Conservation (phyloP, 2,329 filamentous ascomycete species). For the Rasamsonia emersonii region DNA sequence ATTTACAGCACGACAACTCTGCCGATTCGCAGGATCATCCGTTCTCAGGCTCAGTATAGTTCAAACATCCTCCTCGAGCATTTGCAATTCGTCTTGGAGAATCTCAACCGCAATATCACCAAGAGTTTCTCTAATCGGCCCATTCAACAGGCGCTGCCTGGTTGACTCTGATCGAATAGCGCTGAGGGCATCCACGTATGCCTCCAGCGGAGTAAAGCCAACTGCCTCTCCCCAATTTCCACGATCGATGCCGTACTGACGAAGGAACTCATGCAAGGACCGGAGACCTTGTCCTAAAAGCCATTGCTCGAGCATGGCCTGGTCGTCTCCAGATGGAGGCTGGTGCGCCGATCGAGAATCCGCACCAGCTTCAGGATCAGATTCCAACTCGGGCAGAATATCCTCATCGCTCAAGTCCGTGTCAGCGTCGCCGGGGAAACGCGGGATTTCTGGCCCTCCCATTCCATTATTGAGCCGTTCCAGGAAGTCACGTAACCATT, state of each 20-base stretch:
- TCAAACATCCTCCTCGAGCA: constrained; percentile 19
- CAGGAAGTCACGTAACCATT: constrained; percentile 29
- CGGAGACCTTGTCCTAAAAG: constrained; percentile 25
- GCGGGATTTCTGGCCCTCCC: constrained; percentile 15
- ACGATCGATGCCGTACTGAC: constrained; percentile 31
- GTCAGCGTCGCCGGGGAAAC: constrained; percentile 13
- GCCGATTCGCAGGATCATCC: too few species aligned
- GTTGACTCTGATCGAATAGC: constrained; percentile 17
- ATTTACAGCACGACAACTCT: too few species aligned
- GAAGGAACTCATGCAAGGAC: constrained; percentile 26
- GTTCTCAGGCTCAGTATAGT: too few species aligned
- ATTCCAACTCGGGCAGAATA: constrained; percentile 10
- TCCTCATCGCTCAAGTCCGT: constrained; percentile 11
- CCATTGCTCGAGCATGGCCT: constrained; percentile 24
- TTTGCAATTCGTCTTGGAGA: constrained; percentile 28
- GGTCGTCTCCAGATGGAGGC: constrained; percentile 18
- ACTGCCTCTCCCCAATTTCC: constrained; percentile 33
- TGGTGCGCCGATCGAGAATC: constrained; percentile 1
- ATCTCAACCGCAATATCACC: constrained; percentile 28
- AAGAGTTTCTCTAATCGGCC: constrained; percentile 21
- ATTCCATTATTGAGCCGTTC: constrained; percentile 26
- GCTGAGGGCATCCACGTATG: constrained; percentile 27
- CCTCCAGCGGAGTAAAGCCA: constrained; percentile 25
- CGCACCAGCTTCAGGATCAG: constrained; percentile 1
- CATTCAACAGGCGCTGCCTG: constrained; percentile 20